Evolutionary conservation across 305 asterid species (phyloP), one percentile per base, ranked within the genome.

Genomic region (Ruellia speciosa): DNA sequence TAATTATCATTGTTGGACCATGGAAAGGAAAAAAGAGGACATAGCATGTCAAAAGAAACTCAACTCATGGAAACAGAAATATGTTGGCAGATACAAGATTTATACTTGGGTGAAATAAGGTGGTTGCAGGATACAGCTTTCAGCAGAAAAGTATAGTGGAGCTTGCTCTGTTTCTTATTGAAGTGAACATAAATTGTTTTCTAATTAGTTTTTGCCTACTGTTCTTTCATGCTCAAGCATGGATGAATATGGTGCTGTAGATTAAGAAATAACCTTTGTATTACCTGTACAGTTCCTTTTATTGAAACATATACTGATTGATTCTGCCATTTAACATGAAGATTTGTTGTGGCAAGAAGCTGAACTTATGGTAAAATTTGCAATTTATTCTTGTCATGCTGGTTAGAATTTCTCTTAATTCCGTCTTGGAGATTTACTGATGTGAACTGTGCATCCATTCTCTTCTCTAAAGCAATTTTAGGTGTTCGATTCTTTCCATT

Each of bases 211-310:
- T 4, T 0, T 12, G 7, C 16, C 57, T 41, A 55, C 58, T 20
- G 24, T 50, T 59, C 16, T n/a, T 54, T 43, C 49, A 33, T 63
- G 70, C 60, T 54, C 47, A 66, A 37, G 49, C 48, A 39, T 72
- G 43, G 59, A 56, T 65, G 56, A 48, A 46, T 45, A 34, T 16
- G 3, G 20, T 54, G 52, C 58, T 46, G 52, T 57, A 9, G 34
- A 40, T 28, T 45, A 14, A 9, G 17, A n/a, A 18, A 39, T 59
- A 35, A 65, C 56, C 67, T 39, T 57, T 61, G 66, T 52, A 24
- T 52, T 48, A 18, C 51, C 15, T 61, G 69, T 66, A 69, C 69
- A 62, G 67, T 55, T 49, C 54, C 14, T 24, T 24, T 1, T 56
- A 35, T 12, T 2, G 47, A 62, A 61, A 13, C 51, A 49, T 58